Base-by-base conservation (phyloP, 2,329 filamentous ascomycete genomes). In the Epichloe gansuensis region DNA sequence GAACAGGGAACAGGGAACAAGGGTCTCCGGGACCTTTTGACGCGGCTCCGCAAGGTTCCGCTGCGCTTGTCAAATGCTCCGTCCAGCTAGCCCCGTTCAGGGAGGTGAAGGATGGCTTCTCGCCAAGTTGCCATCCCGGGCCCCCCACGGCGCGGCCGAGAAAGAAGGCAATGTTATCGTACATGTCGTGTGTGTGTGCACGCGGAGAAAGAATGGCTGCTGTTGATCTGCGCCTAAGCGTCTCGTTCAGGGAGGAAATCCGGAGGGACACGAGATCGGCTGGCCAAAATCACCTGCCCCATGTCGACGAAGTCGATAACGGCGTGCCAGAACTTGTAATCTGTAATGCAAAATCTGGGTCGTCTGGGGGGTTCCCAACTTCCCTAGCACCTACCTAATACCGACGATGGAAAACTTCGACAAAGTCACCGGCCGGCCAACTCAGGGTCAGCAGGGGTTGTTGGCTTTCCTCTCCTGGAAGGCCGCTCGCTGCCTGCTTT, bases 161-260 rank as follows among this genome's bases (percentile, higher is more conserved):
- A 27, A 27, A 27, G 27, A 27, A 27, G 2, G 27, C 27, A 27
- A 27, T 27, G 27, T 27, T 27, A 8, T 27, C 27, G 27, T 8
- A 8, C 27, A 2, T 4, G 23, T 23, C 23, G 23, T 23, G 23
- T 27, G 27, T 27, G 27, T 35, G 11, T 23, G 39, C n/a, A 12
- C 11, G 23, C 23, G 47, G 23, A 50, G 4, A 39, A 39, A 27
- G 17, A 27, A 21, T 1, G 17, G 17, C 8, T 27, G 27, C 27
- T 6, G 27, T 27, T 8, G 50, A 56, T 56, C 55, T 31, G 51
- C 54, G 35, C 38, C 41, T 40, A 47, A 40, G 13, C 43, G 31
- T 31, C 54, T 51, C 39, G 27, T 51, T 56, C 51, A 36, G 47
- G 49, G 54, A 52, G 52, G 54, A 53, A 7, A 7, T 27, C 27